A percentile compares a stretch with the other conserved stretches of the same genome.
phyloP scores from a whole-genome alignment of 495 filamentous ascomycete species.

The Rhypophila decipiens region DNA sequence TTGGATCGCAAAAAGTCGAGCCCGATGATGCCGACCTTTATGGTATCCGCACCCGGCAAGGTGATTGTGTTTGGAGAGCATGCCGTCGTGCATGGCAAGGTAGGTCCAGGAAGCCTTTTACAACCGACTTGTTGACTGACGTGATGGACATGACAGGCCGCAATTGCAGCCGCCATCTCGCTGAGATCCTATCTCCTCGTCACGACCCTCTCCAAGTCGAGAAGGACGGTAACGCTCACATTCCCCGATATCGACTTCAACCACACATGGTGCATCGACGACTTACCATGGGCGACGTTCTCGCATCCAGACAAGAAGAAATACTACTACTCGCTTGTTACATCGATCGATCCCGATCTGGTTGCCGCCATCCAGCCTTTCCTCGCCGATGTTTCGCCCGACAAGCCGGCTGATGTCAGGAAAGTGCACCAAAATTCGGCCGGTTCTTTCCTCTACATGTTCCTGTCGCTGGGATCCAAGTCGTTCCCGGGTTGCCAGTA shows the following conservation, averaged over 20 bases:
- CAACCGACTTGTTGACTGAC: not conserved
- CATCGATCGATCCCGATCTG: slow-evolving; percentile 74
- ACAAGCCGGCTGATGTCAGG: slow-evolving; percentile 55
- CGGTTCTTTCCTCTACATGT: slow-evolving; percentile 84
- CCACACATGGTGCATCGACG: slow-evolving; percentile 89
- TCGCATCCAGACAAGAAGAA: slow-evolving; percentile 76
- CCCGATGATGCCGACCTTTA: slow-evolving; percentile 76
- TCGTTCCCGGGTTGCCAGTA: slow-evolving; percentile 76
- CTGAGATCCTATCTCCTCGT: slow-evolving; percentile 93
- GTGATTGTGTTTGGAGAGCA: slow-evolving; percentile 97
- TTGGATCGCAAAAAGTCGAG: slow-evolving; percentile 47
- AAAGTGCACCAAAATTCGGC: slow-evolving; percentile 78
- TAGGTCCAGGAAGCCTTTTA: slow-evolving; percentile 17
- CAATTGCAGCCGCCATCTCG: slow-evolving; percentile 90
- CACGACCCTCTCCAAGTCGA: slow-evolving; percentile 80
- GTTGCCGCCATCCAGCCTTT: slow-evolving; percentile 71
- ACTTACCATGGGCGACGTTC: slow-evolving; percentile 80
- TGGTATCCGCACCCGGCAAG: slow-evolving; percentile 96
- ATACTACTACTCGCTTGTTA: slow-evolving; percentile 85
- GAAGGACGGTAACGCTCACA: slow-evolving; percentile 72
- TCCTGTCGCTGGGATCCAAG: slow-evolving; percentile 75
- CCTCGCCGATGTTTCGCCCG: slow-evolving; percentile 59
- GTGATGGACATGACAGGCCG: slow-evolving; percentile 45
- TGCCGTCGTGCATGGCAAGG: slow-evolving; percentile 92
- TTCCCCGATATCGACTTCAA: slow-evolving; percentile 82